phyloP scores from a whole-genome alignment of 352 stramenopile species.

The Phytophthora tubulina region DNA sequence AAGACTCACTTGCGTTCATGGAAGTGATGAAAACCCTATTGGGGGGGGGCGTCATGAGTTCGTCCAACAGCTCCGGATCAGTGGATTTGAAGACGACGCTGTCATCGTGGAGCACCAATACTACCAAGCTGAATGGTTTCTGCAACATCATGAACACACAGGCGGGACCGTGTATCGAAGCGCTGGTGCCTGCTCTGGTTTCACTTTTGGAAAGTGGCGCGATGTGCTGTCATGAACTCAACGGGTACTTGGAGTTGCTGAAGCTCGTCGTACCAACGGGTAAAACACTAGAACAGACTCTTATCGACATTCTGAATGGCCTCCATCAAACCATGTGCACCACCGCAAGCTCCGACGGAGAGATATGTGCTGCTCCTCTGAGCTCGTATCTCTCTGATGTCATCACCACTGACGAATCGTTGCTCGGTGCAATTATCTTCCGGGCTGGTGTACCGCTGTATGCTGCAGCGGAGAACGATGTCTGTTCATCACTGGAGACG shows the following conservation, averaged over 20 bases:
- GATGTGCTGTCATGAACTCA: constrained; percentile 55
- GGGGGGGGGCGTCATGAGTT: constrained; percentile 27
- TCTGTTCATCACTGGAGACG: constrained; percentile 50
- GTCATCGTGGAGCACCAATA: constrained; percentile 48
- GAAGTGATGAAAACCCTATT: constrained; percentile 49
- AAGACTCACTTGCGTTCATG: constrained; percentile 46
- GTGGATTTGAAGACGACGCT: constrained; percentile 36
- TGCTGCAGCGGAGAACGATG: constrained; percentile 39
- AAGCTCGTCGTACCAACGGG: constrained; percentile 54
- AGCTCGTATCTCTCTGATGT: constrained; percentile 43
- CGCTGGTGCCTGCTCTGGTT: constrained; percentile 52
- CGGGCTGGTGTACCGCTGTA: constrained; percentile 54
- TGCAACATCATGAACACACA: constrained; percentile 62
- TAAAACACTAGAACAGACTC: constrained; percentile 50
- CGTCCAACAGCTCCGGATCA: constrained; percentile 11
- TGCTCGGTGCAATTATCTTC: constrained; percentile 56
- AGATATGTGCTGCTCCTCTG: constrained; percentile 53
- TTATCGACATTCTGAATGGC: constrained; percentile 58
- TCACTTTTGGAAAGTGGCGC: constrained; percentile 50
- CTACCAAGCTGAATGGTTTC: constrained; percentile 51
- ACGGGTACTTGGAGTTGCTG: constrained; percentile 52
- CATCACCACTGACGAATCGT: constrained; percentile 35
- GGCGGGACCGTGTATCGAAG: constrained; percentile 52
- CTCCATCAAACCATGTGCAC: constrained; percentile 65
- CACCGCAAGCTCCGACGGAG: constrained; percentile 39